Conservation (phyloP, 768 basidiomycete genomes). For the Lentinula guzmanii region DNA sequence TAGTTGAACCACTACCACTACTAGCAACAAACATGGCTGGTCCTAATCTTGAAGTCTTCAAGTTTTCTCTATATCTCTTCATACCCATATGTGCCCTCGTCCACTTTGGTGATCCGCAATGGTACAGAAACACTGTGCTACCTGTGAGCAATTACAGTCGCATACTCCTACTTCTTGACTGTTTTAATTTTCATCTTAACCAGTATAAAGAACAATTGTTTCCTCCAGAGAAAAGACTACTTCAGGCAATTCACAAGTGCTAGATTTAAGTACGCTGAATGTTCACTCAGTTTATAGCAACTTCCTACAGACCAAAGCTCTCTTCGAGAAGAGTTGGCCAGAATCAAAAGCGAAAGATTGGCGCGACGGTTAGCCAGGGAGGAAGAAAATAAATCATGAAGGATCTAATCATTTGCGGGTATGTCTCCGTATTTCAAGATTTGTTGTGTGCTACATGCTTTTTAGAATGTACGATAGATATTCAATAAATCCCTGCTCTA, state of each 20-base stretch:
- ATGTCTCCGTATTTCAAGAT: constrained; percentile 10
- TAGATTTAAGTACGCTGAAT: neutral
- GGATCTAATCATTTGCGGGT: constrained; percentile 12
- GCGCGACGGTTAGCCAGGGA: constrained; percentile 42
- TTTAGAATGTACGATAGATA: neutral
- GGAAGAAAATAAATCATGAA: constrained; percentile 18
- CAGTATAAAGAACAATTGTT: constrained; percentile 74
- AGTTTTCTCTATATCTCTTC: constrained; percentile 82
- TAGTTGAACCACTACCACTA: neutral
- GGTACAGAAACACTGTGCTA: constrained; percentile 74
- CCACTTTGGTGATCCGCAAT: constrained; percentile 84
- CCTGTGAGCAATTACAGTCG: constrained; percentile 44
- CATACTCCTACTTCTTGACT: neutral
- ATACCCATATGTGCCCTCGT: constrained; percentile 76
- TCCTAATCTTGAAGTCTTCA: constrained; percentile 85
- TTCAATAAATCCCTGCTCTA: neutral
- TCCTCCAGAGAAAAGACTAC: constrained; percentile 52
- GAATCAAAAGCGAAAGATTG: constrained; percentile 57
- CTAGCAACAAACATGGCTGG: constrained; percentile 46
- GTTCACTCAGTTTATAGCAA: constrained; percentile 27
- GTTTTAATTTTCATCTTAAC: neutral
- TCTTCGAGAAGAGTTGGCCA: constrained; percentile 63
- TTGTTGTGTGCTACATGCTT: neutral
- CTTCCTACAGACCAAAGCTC: constrained; percentile 63
- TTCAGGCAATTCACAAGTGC: constrained; percentile 31